Evolutionary conservation across 2,329 filamentous ascomycete species (phyloP).

Genomic region (Mycocentrospora acerina): DNA sequence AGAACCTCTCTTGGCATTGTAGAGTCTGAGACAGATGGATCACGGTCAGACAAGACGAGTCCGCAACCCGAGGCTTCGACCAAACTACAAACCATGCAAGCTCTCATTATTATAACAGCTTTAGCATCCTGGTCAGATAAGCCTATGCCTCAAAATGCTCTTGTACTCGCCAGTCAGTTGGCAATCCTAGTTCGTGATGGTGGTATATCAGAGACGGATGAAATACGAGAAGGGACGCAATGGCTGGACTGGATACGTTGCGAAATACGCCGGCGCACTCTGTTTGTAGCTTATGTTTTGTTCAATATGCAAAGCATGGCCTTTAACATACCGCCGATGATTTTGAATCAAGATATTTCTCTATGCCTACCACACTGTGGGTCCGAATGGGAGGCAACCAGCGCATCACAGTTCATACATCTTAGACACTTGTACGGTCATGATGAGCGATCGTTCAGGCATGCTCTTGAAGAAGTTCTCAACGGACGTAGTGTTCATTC

Average conservation of each 20-base stretch:
- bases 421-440: not conserved
- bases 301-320: slow-evolving; percentile 1
- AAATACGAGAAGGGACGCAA: not conserved
- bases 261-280: not conserved
- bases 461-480: not conserved
- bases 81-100: not conserved
- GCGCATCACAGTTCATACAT: not conserved
- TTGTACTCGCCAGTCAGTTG: not conserved
- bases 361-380: slow-evolving; percentile 1
- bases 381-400: slow-evolving; percentile 1
- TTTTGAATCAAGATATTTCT: not conserved
- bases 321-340: not conserved
- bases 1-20: no score
- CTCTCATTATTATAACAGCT: not conserved
- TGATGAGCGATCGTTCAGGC: not conserved
- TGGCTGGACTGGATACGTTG: not conserved
- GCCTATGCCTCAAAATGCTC: not conserved
- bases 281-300: not conserved
- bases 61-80: no score
- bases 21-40: no score
- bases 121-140: not conserved
- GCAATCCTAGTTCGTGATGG: not conserved
- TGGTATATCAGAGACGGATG: not conserved
- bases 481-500: not conserved
- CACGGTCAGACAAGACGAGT: no score